A percentile compares a stretch with the other conserved stretches of the same genome.
These are phyloP conservation scores for Coriolopsis trogii DNA, from an alignment of 1,284 basidiomycete species.

Conservation along the genomic window DNA sequence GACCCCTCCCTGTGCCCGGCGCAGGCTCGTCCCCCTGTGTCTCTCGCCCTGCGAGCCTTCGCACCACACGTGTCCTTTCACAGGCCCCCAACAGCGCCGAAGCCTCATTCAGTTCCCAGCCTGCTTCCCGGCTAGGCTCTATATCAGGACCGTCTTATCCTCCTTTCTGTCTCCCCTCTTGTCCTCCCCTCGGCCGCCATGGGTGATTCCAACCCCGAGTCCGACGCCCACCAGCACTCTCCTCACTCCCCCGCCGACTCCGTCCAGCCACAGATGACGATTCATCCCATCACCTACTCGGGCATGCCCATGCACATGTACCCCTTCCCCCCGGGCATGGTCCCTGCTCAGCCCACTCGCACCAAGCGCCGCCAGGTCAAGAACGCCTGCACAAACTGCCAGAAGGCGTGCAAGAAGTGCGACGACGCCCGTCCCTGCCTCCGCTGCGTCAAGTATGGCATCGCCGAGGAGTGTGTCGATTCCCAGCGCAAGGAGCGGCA, in stretches of 20 bases:
- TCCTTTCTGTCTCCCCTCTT: slow-evolving; percentile 12
- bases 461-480: slow-evolving; percentile 79
- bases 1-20: slow-evolving; percentile 9
- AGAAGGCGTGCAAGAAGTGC: slow-evolving; percentile 91
- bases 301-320: slow-evolving; percentile 68
- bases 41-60: slow-evolving; percentile 21
- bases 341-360: slow-evolving; percentile 50
- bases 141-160: slow-evolving; percentile 27
- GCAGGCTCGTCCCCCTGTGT: no score
- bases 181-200: slow-evolving; percentile 25
- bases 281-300: slow-evolving; percentile 54
- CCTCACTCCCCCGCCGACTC: slow-evolving; percentile 40
- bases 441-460: slow-evolving; percentile 85
- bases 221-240: slow-evolving; percentile 39
- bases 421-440: slow-evolving; percentile 86
- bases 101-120: slow-evolving; percentile 27
- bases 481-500: slow-evolving; percentile 84
- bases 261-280: slow-evolving; percentile 51
- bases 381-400: slow-evolving; percentile 88
- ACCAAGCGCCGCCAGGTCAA: slow-evolving; percentile 87
- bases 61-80: slow-evolving; percentile 24
- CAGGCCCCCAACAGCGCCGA: slow-evolving; percentile 18
- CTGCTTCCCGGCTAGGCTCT: slow-evolving; percentile 20
- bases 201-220: slow-evolving; percentile 41
- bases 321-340: slow-evolving; percentile 56